Evolutionary conservation across 192 early-diverging fungal genomes (phyloP), one percentile per base, ranked within the genome.

Genomic region (Lunasporangiospora selenospora): DNA sequence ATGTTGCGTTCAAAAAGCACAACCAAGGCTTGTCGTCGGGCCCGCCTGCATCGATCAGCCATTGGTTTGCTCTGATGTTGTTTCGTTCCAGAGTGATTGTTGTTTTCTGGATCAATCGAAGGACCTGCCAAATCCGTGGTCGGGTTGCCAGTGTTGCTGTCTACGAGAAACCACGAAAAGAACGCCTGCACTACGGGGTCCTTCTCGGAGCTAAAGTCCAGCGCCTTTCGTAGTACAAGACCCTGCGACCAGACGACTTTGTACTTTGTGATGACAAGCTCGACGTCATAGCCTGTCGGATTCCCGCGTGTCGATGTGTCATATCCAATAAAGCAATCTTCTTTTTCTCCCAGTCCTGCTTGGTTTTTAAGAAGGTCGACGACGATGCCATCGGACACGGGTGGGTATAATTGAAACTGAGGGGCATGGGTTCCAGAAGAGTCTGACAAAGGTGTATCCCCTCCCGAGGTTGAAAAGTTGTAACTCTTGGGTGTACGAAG

Each of bases 241-340:
- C 73, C 73, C 46, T 73, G 65, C 2, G 67, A 57, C 78, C 78
- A 80, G 37, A 63, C 62, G 3, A 73, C 78, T 38, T 54, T 66
- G 26, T 65, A 52, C 13, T 67, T 52, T 23, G 33, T 42, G 26
- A 76, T 43, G 1, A 46, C 50, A 32, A 80, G 52, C 38, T 80
- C 78, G 29, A 71, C 67, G 33, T 80, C 78, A 47, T 71, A 69
- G 16, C 69, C 66, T 8, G n/a, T n/a, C n/a, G n/a, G n/a, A n/a
- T n/a, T n/a, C n/a, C n/a, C n/a, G n/a, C n/a, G n/a, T n/a, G n/a
- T n/a, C n/a, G n/a, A n/a, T n/a, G n/a, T n/a, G n/a, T n/a, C n/a
- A n/a, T n/a, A n/a, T n/a, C n/a, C n/a, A n/a, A n/a, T n/a, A n/a
- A n/a, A n/a, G n/a, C n/a, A n/a, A n/a, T n/a, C n/a, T n/a, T n/a